Conservation (phyloP, 2,329 filamentous ascomycete species). For the Stemphylium vesicarium region DNA sequence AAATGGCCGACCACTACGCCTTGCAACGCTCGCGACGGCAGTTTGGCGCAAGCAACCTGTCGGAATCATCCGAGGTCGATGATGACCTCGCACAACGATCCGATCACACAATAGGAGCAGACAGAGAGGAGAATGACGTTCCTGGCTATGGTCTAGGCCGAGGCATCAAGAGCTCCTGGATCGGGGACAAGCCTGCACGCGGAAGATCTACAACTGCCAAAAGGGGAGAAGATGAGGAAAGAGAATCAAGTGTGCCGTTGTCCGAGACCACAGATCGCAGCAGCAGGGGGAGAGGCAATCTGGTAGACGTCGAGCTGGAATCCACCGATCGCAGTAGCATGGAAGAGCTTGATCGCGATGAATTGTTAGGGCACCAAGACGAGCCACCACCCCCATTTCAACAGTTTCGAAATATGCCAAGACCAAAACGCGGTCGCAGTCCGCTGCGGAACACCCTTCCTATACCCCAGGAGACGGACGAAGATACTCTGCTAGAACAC, state of each 20-base stretch:
- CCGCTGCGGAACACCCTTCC: conserved; percentile 49
- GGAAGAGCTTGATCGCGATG: conserved; percentile 48
- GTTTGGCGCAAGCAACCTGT: conserved; percentile 81
- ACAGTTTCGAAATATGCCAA: conserved; percentile 58
- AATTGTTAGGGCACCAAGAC: conserved; percentile 51
- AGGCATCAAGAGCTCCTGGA: conserved; percentile 65
- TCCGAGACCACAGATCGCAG: conserved; percentile 53
- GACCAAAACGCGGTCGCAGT: conserved; percentile 48
- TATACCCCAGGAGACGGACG: conserved; percentile 59
- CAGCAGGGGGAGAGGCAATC: conserved; percentile 66
- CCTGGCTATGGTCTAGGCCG: conserved; percentile 52
- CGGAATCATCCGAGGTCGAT: conserved; percentile 84
- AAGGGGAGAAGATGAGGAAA: conserved; percentile 43
- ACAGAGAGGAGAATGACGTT: conserved; percentile 49
- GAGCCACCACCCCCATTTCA: conserved; percentile 64
- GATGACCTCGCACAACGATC: conserved; percentile 62
- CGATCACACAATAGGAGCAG: conserved; percentile 60
- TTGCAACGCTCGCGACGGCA: conserved; percentile 88
- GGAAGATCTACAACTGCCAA: conserved; percentile 47
- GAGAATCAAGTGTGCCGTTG: conserved; percentile 50
- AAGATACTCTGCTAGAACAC: conserved; percentile 55
- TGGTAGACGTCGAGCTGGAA: conserved; percentile 89
- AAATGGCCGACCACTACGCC: conserved; percentile 93
- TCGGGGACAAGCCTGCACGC: conserved; percentile 54
- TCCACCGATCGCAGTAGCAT: conserved; percentile 60